These are phyloP conservation scores for Rhizomucor pusillus DNA, from an alignment of 371 early-diverging fungal species.

Conservation along the genomic window DNA sequence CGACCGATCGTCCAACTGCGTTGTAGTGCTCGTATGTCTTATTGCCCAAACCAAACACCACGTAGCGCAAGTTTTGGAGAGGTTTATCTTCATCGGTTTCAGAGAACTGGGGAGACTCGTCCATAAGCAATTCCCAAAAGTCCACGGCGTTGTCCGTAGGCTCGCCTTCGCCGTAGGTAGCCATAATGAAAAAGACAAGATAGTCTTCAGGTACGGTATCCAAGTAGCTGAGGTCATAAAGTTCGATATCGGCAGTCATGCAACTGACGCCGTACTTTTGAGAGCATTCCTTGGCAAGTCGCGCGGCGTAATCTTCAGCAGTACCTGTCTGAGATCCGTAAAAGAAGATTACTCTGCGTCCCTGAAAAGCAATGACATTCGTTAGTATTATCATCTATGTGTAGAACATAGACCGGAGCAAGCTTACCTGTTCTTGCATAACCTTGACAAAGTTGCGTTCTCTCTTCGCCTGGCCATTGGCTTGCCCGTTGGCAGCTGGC, in stretches of 20 bases:
- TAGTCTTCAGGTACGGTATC: constrained; percentile 60
- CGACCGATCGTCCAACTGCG: constrained; percentile 69
- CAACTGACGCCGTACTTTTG: constrained; percentile 73
- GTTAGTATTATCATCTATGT: neutral
- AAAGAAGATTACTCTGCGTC: constrained; percentile 73
- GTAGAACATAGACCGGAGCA: neutral
- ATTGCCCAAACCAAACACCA: constrained; percentile 96
- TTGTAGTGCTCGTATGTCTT: constrained; percentile 97
- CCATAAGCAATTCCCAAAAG: constrained; percentile 76
- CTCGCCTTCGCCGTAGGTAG: constrained; percentile 92
- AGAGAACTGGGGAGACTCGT: constrained; percentile 69
- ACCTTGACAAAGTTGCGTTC: constrained; percentile 65
- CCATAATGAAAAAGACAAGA: constrained; percentile 80
- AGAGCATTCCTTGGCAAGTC: constrained; percentile 80
- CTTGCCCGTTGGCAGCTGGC: constrained; percentile 10
- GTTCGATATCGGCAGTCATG: constrained; percentile 85
- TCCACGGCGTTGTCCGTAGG: constrained; percentile 92
- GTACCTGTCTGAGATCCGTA: constrained; percentile 97
- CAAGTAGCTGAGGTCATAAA: constrained; percentile 80
- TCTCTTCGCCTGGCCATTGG: constrained; percentile 16
- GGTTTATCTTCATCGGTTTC: constrained; percentile 56
- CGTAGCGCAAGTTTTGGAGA: constrained; percentile 64
- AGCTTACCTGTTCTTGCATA: constrained; percentile 59
- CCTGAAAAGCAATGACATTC: constrained; percentile 27
- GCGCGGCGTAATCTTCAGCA: constrained; percentile 92